Evolutionary conservation across 176 grass and related monocot genomes (phyloP), one percentile per base, ranked within the genome.

Genomic region (Carex scoparia): DNA sequence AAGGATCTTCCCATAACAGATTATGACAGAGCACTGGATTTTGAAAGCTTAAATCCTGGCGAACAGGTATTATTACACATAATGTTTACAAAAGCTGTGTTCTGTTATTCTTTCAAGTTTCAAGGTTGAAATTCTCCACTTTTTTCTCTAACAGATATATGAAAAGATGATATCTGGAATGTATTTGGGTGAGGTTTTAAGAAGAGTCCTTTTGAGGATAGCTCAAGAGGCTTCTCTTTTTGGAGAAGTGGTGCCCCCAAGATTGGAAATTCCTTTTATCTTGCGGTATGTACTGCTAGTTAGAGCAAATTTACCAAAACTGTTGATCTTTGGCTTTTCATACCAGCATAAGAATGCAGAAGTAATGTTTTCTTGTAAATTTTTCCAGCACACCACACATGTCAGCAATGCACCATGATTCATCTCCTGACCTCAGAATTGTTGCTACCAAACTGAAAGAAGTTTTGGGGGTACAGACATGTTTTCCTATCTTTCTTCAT

Each of bases 141-240:
- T 15, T 42, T 86, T 46, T 87, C 65, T 84, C 60, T 46, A 18
- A 84, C 85, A 98, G 95, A 84, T 98, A 87, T 98, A 93, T 74
- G 91, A 98, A 84, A 98, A 98, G 80, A 94, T 98, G 89, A 94
- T 98, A 86, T 98, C 95, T 61, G 95, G 95, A 62, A 98, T 98
- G 95, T 98, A 98, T 88, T 90, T 98, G 87, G 95, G 95, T 86
- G 95, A 98, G 79, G 40, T 98, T 86, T 84, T 94, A 59, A 87
- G 95, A 67, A 94, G 93, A 85, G 90, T 93, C 12, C 81, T 98
- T 32, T 84, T 98, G 65, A 93, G 86, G 79, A 65, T 98, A 62
- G 95, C 93, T 85, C 84, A 85, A 82, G 94, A 92, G 58, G 87
- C 94, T 61, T 92, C 81, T 0, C 83, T 97, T 80, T 94, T 97